phyloP scores from a whole-genome alignment of 2,329 filamentous ascomycete genomes.

The Metarhizium rileyi region DNA sequence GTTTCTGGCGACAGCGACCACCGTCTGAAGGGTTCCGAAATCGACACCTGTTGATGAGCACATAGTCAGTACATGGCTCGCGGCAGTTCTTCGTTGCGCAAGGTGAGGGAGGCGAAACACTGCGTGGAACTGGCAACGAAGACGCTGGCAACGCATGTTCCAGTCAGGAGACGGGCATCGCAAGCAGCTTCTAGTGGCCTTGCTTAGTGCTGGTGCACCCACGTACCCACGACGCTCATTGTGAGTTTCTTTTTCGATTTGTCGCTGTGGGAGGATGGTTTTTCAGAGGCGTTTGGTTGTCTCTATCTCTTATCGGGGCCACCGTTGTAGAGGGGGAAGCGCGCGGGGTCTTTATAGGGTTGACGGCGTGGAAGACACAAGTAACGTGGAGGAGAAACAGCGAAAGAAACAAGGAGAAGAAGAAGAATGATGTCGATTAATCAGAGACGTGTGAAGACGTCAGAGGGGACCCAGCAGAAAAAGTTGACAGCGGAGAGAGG shows the following conservation, averaged over 20 bases:
- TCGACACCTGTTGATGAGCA: constrained; percentile 57
- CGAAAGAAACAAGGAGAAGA: background rate
- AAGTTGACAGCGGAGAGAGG: background rate
- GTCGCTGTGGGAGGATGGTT: constrained; percentile 8
- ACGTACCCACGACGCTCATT: constrained; percentile 49
- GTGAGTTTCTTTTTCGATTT: constrained; percentile 22
- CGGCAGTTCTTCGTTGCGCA: background rate
- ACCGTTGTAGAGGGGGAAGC: background rate
- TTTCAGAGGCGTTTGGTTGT: background rate
- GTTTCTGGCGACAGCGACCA: constrained; percentile 94
- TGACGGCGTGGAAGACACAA: background rate
- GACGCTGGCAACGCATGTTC: background rate
- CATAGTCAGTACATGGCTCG: background rate
- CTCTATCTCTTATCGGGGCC: constrained; percentile 6
- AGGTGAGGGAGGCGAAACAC: background rate
- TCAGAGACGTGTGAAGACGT: background rate
- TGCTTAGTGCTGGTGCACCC: background rate
- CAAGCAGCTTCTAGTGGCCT: background rate
- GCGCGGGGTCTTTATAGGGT: constrained; percentile 2
- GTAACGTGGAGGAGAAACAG: background rate
- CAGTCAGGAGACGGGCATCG: background rate
- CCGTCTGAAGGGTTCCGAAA: constrained; percentile 93
- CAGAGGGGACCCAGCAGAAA: background rate
- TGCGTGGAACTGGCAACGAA: constrained; percentile 9
- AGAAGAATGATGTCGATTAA: background rate